Percentiles rank a stretch among this genome's conserved stretches.
Conservation (phyloP, 1,284 basidiomycete species). For the Rhodofomes roseus region DNA sequence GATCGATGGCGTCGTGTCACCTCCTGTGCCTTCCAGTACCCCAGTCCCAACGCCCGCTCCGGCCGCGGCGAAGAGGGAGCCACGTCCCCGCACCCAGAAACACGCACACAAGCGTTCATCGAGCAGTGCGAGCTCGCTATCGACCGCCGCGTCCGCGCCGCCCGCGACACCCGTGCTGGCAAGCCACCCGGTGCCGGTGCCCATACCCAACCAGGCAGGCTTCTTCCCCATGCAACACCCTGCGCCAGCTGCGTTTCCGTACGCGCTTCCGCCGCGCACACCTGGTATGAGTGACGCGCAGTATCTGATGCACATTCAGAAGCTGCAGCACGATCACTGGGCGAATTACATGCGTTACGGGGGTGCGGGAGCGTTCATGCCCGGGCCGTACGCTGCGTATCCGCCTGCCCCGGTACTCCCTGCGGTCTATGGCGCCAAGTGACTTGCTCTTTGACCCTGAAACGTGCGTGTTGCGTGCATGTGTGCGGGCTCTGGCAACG, state of each 20-base stretch:
- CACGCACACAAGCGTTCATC: slow-evolving; percentile 21
- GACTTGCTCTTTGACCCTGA: not conserved
- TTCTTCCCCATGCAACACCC: not conserved
- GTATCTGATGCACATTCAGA: not conserved
- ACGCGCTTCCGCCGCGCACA: not conserved
- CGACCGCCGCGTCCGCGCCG: not conserved
- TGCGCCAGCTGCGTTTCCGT: not conserved
- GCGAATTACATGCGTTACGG: not conserved
- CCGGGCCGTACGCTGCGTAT: not conserved
- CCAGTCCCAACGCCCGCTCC: not conserved
- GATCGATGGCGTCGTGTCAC: slow-evolving; percentile 13
- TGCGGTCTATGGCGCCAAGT: not conserved
- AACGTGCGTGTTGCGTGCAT: not conserved
- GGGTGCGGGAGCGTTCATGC: not conserved
- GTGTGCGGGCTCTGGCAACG: not conserved
- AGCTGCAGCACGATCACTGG: slow-evolving; percentile 2
- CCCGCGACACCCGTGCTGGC: slow-evolving; percentile 5
- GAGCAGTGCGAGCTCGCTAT: slow-evolving; percentile 11
- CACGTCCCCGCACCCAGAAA: slow-evolving; percentile 9
- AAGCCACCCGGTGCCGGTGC: not conserved
- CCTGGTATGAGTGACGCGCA: not conserved
- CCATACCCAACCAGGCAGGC: not conserved
- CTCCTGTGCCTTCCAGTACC: slow-evolving; percentile 1
- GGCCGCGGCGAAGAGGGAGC: slow-evolving; percentile 1
- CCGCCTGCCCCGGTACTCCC: not conserved